Percentiles rank a stretch among this genome's conserved stretches.
Conservation (phyloP, 163 green algal genomes). For the Scenedesmus sp. region DNA sequence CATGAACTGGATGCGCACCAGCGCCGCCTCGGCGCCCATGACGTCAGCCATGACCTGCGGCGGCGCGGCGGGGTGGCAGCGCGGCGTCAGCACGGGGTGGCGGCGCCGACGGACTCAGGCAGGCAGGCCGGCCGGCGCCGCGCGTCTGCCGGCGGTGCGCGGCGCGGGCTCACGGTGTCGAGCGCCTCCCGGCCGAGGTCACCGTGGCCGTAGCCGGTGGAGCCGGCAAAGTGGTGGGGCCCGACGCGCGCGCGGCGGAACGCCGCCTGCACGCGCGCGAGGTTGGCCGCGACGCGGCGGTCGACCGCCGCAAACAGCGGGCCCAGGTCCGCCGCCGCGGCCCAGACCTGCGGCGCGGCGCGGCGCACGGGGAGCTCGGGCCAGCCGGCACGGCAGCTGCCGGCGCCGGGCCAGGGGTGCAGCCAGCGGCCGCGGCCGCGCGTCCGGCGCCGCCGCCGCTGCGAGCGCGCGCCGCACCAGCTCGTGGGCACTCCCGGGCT, state of each 20-base stretch:
- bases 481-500: neutral
- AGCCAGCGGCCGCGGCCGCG: neutral
- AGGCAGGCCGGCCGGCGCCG: no score
- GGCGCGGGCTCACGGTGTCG: conserved; percentile 79
- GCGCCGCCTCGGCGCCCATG: conserved; percentile 88
- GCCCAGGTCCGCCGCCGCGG: conserved; percentile 52
- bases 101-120: no score
- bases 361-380: neutral
- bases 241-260: conserved; percentile 66
- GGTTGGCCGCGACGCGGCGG: conserved; percentile 69
- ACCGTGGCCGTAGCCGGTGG: conserved; percentile 91
- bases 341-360: conserved; percentile 52
- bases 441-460: neutral
- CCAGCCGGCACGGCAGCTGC: neutral
- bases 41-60: conserved; percentile 73
- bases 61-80: no score
- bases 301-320: conserved; percentile 73
- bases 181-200: conserved; percentile 87
- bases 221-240: conserved; percentile 90
- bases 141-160: no score
- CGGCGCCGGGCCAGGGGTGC: neutral
- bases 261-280: conserved; percentile 68
- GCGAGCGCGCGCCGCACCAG: neutral
- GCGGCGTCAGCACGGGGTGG: no score
- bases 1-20: conserved; percentile 79